Percentiles rank a stretch among this genome's conserved stretches.
These are phyloP conservation scores for Picea sitchensis DNA, from an alignment of 75 land plant species.

Conservation along the genomic window DNA sequence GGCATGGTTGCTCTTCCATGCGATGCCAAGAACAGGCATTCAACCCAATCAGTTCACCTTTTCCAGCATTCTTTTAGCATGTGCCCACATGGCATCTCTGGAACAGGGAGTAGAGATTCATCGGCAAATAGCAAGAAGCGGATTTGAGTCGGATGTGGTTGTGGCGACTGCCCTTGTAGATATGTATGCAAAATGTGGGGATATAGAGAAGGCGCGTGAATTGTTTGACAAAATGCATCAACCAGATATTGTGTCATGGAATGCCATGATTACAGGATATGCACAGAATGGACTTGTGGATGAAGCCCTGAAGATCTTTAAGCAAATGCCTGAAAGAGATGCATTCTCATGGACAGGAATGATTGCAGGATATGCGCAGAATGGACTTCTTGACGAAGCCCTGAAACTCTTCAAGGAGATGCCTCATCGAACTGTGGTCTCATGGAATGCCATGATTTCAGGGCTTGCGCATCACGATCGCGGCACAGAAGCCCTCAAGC, in stretches of 20 bases:
- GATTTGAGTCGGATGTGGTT: constrained; percentile 30
- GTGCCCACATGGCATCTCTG: constrained; percentile 19
- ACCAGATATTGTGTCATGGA: constrained; percentile 53
- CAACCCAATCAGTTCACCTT: constrained; percentile 33
- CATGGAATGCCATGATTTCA: constrained; percentile 56
- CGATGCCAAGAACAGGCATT: constrained; percentile 18
- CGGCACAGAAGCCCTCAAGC: constrained; percentile 44
- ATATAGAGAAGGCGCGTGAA: constrained; percentile 35
- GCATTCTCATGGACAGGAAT: background rate
- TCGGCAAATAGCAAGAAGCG: constrained; percentile 21
- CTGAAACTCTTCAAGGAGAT: constrained; percentile 24
- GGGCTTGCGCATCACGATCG: constrained; percentile 42
- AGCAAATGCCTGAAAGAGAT: background rate
- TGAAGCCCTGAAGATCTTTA: background rate
- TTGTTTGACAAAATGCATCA: constrained; percentile 34
- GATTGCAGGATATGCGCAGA: constrained; percentile 34
- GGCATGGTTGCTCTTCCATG: constrained; percentile 24
- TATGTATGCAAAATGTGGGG: constrained; percentile 57
- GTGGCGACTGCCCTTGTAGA: constrained; percentile 47
- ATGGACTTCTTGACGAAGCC: constrained; percentile 44
- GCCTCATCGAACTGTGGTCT: constrained; percentile 7
- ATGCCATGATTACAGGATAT: constrained; percentile 54
- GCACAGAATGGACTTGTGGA: constrained; percentile 43
- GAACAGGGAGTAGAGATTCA: constrained; percentile 36
- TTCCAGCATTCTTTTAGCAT: constrained; percentile 42